A percentile compares a stretch with the other conserved stretches of the same genome.
Conservation (phyloP, 2,329 filamentous ascomycete species). For the Cryphonectria naterciae region DNA sequence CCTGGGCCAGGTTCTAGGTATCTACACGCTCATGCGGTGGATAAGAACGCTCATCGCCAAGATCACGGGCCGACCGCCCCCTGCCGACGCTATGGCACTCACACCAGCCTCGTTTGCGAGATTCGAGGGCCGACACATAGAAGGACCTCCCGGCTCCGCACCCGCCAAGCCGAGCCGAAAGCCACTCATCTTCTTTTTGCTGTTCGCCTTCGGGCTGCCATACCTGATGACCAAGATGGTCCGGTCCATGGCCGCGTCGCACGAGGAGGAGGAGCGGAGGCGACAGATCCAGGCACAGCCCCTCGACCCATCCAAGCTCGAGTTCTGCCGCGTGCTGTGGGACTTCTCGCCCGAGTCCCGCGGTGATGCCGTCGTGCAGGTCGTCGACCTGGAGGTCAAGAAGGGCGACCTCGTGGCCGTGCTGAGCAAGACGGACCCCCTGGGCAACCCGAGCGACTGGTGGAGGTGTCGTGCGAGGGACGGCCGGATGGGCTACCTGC, state of each 20-base stretch:
- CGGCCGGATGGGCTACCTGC: slow-evolving; percentile 88
- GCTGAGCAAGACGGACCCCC: slow-evolving; percentile 86
- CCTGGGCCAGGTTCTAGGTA: slow-evolving; percentile 88
- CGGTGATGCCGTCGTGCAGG: slow-evolving; percentile 58
- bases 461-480: slow-evolving; percentile 93
- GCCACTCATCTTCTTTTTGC: slow-evolving; percentile 92
- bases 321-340: slow-evolving; percentile 94
- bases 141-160: slow-evolving; percentile 61
- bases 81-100: slow-evolving; percentile 82
- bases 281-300: slow-evolving; percentile 58
- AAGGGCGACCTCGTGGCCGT: slow-evolving; percentile 97
- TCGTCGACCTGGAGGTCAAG: slow-evolving; percentile 87
- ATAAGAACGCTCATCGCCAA: slow-evolving; percentile 89
- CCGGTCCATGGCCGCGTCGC: slow-evolving; percentile 76
- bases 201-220: slow-evolving; percentile 92
- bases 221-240: slow-evolving; percentile 98
- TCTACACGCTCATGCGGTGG: slow-evolving; percentile 96
- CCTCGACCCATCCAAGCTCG: slow-evolving; percentile 86
- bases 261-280: slow-evolving; percentile 78
- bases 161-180: slow-evolving; percentile 82
- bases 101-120: slow-evolving; percentile 90
- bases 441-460: slow-evolving; percentile 93
- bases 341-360: slow-evolving; percentile 85
- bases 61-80: slow-evolving; percentile 86
- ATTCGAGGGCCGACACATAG: slow-evolving; percentile 72